Base-by-base conservation (phyloP, 2,329 filamentous ascomycete genomes). In the Leptographium lundbergii region DNA sequence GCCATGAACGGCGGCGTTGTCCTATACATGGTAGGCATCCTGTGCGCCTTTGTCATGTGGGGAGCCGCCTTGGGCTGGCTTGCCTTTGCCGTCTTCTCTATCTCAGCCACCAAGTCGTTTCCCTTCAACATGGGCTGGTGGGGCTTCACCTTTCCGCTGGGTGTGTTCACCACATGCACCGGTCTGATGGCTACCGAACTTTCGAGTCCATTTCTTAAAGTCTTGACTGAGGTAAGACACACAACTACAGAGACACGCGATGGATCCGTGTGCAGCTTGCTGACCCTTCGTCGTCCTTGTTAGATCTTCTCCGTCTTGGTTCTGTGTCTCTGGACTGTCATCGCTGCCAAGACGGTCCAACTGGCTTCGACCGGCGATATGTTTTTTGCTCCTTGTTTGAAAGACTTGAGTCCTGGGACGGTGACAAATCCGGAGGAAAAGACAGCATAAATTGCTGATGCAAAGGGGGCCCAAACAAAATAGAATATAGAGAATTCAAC, bases 21-120 rank as follows among this genome's bases (percentile, higher is more conserved):
- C 10, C 72, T 83, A 9, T 85, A 85, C 63, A 70, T 78, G 2
- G 54, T 80, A 0, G 81, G 83, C 0, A 69, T 79, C 24, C 58
- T 72, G 13, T 59, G 63, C 4, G 67, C 65, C 6, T 59, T 72
- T 17, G 32, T 70, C 22, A 66, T 73, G 62, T 73, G 71, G 71
- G 70, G 67, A 0, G 67, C 68, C 25, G 69, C 67, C 1, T 60
- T 72, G 3, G 65, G 65, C 45, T 73, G 70, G 71, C 63, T 73
- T 2, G 62, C 64, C 48, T 69, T 72, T 60, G 70, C 71, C 3
- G 22, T 69, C 32, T 63, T 66, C 17, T 66, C 64, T 25, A 67
- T 72, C 59, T 22, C 57, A 42, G 62, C 60, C 11, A 74, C 71
- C 57, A 69, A 70, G 56, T 68, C 66, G 59, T 68, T 72, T 36